A percentile compares a stretch with the other conserved stretches of the same genome.
Evolutionary conservation across 345 rosid species (phyloP).

Genomic region (Lepidium africanum): DNA sequence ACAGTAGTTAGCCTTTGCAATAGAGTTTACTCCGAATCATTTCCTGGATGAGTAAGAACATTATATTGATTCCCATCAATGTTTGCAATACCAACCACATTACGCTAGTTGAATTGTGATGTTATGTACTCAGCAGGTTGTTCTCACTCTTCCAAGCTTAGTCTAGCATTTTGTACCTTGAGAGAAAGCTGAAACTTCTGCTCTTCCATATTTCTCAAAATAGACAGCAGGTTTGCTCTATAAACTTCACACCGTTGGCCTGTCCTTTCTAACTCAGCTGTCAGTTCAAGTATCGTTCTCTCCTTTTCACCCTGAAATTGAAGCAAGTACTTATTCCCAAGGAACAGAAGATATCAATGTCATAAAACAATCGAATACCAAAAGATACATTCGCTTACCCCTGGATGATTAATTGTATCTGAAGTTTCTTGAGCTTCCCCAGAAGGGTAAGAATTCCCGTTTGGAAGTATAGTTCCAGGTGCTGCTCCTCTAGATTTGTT

Average conservation of each 20-base stretch:
- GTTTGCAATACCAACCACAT: not conserved
- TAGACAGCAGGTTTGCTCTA: constrained; percentile 52
- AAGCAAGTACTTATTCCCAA: constrained; percentile 1
- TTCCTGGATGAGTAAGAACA: not conserved
- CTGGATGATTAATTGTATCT: constrained; percentile 30
- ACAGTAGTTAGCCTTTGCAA: constrained; percentile 17
- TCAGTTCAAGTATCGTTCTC: constrained; percentile 54
- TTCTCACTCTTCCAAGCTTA: constrained; percentile 65
- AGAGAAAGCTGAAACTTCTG: constrained; percentile 72
- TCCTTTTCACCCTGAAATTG: constrained; percentile 58
- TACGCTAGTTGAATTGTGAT: not conserved
- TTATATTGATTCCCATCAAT: not conserved
- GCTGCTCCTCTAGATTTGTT: constrained; percentile 36
- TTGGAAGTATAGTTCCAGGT: constrained; percentile 20
- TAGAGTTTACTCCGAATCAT: constrained; percentile 9
- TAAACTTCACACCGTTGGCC: constrained; percentile 68
- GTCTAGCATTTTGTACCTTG: constrained; percentile 81
- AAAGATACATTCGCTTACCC: constrained; percentile 34
- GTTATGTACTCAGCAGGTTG: constrained; percentile 37
- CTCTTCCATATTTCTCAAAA: constrained; percentile 82
- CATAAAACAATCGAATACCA: not conserved
- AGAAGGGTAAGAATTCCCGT: constrained; percentile 38
- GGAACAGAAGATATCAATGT: not conserved
- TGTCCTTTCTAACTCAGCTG: constrained; percentile 52
- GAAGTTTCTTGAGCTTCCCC: constrained; percentile 36